Evolutionary conservation across 2,329 filamentous ascomycete genomes (phyloP), one percentile per base, ranked within the genome.

Genomic region (Fusarium sp.): DNA sequence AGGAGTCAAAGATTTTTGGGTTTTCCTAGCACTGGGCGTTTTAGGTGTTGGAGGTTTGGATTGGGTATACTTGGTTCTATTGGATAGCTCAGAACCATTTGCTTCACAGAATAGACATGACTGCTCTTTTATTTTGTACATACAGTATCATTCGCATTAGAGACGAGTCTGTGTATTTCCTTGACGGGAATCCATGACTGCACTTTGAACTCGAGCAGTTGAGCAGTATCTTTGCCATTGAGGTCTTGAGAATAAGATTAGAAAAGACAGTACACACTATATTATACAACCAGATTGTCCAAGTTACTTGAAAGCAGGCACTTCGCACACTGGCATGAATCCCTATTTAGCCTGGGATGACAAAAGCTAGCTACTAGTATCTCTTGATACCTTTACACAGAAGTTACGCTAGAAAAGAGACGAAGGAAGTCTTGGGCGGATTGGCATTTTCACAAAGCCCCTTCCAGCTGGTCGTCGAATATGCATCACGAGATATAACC

Each of bases 11-110:
- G 31, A n/a, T 17, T 24, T 17, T 24, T 22, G 33, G 38, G 33
- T 46, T 35, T 35, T 59, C 35, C 29, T 57, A 27, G 59, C 22
- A 40, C 29, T 35, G 6, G 64, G 71, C 56, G 71, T 73, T 73
- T 10, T 42, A 46, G 24, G 40, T 16, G 44, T 35, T 62, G 46
- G 29, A 16, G 46, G 29, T 27, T 16, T 36, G 59, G 58, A 64
- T 71, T 61, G 53, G 51, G 66, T 72, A 11, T 33, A 36, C 35
- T 61, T 40, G n/a, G 36, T 53, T 24, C 38, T 11, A 16, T 51
- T 29, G 27, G 46, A 51, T 51, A 51, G 24, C 46, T 29, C 46
- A 31, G 27, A 20, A 51, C 35, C 14, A 6, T 27, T 6, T 36
- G 22, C 16, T 58, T 20, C 10, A 20, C 27, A 53, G 49, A 51